These are phyloP conservation scores for Backusella sp. DNA, from an alignment of 192 early-diverging fungal genomes.

Conservation along the genomic window DNA sequence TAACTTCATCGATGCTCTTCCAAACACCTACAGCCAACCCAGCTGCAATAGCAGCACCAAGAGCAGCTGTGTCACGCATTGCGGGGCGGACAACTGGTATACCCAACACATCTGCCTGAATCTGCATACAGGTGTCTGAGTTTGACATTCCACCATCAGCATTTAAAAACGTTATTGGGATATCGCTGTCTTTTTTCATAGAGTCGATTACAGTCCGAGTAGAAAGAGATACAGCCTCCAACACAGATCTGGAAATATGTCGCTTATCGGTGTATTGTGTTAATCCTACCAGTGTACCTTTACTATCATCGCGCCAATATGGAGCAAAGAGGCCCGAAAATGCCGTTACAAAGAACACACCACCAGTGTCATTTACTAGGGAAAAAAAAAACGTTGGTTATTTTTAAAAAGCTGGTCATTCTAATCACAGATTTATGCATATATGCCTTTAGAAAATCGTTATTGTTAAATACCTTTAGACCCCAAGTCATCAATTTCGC, in stretches of 20 bases:
- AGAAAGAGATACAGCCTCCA: slow-evolving; percentile 90
- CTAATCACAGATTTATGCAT: background rate
- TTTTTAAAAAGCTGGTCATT: background rate
- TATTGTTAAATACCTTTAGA: slow-evolving; percentile 50
- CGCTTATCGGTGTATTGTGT: slow-evolving; percentile 85
- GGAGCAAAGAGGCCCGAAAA: slow-evolving; percentile 94
- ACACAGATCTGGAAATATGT: slow-evolving; percentile 83
- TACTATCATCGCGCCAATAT: slow-evolving; percentile 93
- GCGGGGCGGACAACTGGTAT: slow-evolving; percentile 70
- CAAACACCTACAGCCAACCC: slow-evolving; percentile 24
- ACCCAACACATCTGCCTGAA: slow-evolving; percentile 83
- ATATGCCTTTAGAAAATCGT: slow-evolving; percentile 59
- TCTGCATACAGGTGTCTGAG: slow-evolving; percentile 88
- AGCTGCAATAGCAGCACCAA: slow-evolving; percentile 79
- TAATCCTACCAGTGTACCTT: slow-evolving; percentile 82
- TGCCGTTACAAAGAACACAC: slow-evolving; percentile 94
- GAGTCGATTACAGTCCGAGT: slow-evolving; percentile 85
- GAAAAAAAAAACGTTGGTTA: slow-evolving; percentile 49
- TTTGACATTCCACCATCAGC: slow-evolving; percentile 93
- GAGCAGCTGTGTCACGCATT: slow-evolving; percentile 90
- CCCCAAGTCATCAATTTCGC: slow-evolving; percentile 73
- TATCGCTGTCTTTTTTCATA: slow-evolving; percentile 77
- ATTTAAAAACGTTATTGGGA: slow-evolving; percentile 66
- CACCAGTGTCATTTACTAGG: slow-evolving; percentile 72
- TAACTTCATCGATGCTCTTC: slow-evolving; percentile 8